Evolutionary conservation across 116 monocot genomes (phyloP), one percentile per base, ranked within the genome.

Genomic region (Papilionanthe hybrid): DNA sequence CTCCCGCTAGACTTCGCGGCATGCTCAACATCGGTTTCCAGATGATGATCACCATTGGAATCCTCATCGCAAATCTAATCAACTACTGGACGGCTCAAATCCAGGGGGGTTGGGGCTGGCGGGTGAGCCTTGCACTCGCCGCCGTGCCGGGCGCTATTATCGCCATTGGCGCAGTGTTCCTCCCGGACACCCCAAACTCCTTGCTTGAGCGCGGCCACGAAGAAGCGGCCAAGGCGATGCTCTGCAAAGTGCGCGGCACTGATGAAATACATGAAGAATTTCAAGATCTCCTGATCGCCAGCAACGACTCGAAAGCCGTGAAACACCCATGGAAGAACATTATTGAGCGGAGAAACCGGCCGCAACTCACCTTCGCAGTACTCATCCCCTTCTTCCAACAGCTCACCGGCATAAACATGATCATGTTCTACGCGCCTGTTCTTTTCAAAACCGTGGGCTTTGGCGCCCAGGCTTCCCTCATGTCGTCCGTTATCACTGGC

Each of bases 21-120:
- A 72, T 72, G 80, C 71, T 80, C 8, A 80, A 80, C 80, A 80
- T 80, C 28, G 55, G 80, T 9, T 80, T 80, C 72, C 80, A 80
- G 49, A 55, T 80, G 43, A 80, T 80, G 80, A 80, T 72, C 53
- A 73, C 72, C 6, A 23, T 80, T 20, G 72, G 80, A 28, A 80
- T 80, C 55, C 7, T 73, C 0, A 55, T 7, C 13, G 80, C 80
- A 13, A 80, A 80, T 27, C 55, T 57, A 55, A 72, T 80, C 72
- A 80, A 80, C 80, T 80, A 80, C 20, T 72, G 80, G 37, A 73
- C 80, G 8, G 18, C 71, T 1, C 55, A 57, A 56, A 72, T 80
- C 72, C 23, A 43, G 11, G 72, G 72, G 3, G 72, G 55, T 1
- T 80, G 37, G 80, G 80, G 80, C 5, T 80, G 80, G 80, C 72